These are phyloP conservation scores for Orychophragmus violaceus DNA, from an alignment of 345 rosid species.

Conservation along the genomic window DNA sequence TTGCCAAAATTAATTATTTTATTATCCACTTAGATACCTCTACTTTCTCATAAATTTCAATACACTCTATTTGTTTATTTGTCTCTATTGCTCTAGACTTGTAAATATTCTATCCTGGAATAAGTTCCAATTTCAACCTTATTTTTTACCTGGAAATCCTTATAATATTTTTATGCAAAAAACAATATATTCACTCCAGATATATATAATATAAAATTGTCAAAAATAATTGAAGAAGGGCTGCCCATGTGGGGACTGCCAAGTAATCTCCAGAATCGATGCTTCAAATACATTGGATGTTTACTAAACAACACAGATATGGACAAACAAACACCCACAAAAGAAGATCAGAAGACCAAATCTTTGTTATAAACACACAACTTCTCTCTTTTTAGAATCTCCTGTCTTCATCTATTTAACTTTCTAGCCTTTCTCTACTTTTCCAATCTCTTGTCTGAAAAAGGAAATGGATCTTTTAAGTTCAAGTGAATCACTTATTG, in stretches of 20 bases:
- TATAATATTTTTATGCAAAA: slow-evolving; percentile 20
- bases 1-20: slow-evolving; percentile 5
- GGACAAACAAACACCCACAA: slow-evolving; percentile 31
- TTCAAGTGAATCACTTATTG: slow-evolving; percentile 33
- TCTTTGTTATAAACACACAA: slow-evolving; percentile 28
- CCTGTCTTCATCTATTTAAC: slow-evolving; percentile 4
- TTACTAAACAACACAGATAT: slow-evolving; percentile 28
- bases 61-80: not conserved
- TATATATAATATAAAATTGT: slow-evolving; percentile 13
- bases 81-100: not conserved
- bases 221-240: slow-evolving; percentile 21
- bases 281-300: slow-evolving; percentile 21
- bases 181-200: slow-evolving; percentile 26
- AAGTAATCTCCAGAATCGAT: slow-evolving; percentile 24
- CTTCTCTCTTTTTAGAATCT: slow-evolving; percentile 22
- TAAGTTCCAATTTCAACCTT: slow-evolving; percentile 5
- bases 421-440: not conserved
- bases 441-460: not conserved
- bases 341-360: slow-evolving; percentile 13
- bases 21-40: slow-evolving; percentile 8
- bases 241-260: slow-evolving; percentile 34
- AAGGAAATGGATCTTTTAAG: slow-evolving; percentile 24
- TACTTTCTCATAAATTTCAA: not conserved
- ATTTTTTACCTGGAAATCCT: not conserved
- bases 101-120: not conserved